These are phyloP conservation scores for Epichloe gansuensis DNA, from an alignment of 2,329 filamentous ascomycete species.

Conservation along the genomic window DNA sequence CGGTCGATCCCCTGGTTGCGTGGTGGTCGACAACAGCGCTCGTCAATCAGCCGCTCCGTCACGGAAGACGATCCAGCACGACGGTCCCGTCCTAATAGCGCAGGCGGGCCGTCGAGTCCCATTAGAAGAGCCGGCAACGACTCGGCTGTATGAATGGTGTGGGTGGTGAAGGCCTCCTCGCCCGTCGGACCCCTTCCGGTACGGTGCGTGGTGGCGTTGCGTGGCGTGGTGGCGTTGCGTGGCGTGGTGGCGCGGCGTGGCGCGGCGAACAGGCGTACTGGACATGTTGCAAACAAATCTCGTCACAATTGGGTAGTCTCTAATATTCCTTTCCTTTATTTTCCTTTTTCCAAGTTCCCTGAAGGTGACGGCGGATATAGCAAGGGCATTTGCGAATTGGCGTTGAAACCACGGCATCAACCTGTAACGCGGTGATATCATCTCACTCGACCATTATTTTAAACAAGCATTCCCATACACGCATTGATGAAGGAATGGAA, in stretches of 20 bases:
- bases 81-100: not conserved
- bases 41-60: conserved; percentile 6
- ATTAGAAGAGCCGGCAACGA: conserved; percentile 7
- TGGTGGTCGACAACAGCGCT: conserved; percentile 2
- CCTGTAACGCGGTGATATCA: not conserved
- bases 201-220: not conserved
- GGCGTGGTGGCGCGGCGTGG: too few relatives aligned
- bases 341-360: not conserved
- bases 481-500: not conserved
- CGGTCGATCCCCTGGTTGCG: conserved; percentile 42
- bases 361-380: not conserved
- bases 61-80: not conserved
- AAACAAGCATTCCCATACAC: not conserved
- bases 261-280: not conserved
- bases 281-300: not conserved
- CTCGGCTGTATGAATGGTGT: conserved; percentile 22
- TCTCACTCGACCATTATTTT: not conserved
- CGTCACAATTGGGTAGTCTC: not conserved
- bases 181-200: not conserved
- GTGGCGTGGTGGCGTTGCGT: not conserved
- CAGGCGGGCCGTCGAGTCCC: not conserved
- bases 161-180: not conserved
- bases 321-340: not conserved
- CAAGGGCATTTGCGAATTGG: not conserved
- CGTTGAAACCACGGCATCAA: not conserved